Evolutionary conservation across 2,329 filamentous ascomycete species (phyloP).

Genomic region (Phialophora macrospora): DNA sequence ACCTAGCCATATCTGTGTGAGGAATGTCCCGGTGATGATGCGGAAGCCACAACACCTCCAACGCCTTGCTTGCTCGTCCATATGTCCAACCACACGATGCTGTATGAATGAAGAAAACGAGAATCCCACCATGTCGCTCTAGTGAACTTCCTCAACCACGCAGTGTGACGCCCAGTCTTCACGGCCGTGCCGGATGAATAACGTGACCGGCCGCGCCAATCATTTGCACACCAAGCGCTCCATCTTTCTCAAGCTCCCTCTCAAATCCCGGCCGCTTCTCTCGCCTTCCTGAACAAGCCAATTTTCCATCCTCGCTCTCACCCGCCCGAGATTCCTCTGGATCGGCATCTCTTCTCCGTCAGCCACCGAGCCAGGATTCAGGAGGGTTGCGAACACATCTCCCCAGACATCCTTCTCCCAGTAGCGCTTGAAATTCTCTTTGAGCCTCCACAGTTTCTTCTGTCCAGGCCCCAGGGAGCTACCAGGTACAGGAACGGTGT

Average conservation of each 20-base stretch:
- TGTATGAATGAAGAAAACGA: background rate
- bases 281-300: slow-evolving; percentile 39
- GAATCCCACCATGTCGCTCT: background rate
- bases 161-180: background rate
- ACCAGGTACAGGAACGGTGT: slow-evolving; percentile 59
- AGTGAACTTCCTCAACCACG: background rate
- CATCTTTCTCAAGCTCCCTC: slow-evolving; percentile 35
- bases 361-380: slow-evolving; percentile 73
- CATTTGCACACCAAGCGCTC: slow-evolving; percentile 35
- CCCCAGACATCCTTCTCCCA: slow-evolving; percentile 95
- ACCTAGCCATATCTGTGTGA: background rate
- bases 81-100: slow-evolving; percentile 1
- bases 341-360: slow-evolving; percentile 76
- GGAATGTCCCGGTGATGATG: slow-evolving; percentile 1
- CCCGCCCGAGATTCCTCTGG: slow-evolving; percentile 44
- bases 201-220: background rate
- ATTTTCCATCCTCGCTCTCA: slow-evolving; percentile 36
- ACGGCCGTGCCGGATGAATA: background rate
- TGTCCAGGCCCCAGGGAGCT: slow-evolving; percentile 36
- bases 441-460: slow-evolving; percentile 75
- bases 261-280: slow-evolving; percentile 36
- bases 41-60: slow-evolving; percentile 1
- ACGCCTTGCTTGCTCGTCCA: slow-evolving; percentile 8
- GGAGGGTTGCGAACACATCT: slow-evolving; percentile 78
- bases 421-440: slow-evolving; percentile 86